Evolutionary conservation across 176 grass and related monocot genomes (phyloP).

Genomic region (Dendrocalamus sinicus): DNA sequence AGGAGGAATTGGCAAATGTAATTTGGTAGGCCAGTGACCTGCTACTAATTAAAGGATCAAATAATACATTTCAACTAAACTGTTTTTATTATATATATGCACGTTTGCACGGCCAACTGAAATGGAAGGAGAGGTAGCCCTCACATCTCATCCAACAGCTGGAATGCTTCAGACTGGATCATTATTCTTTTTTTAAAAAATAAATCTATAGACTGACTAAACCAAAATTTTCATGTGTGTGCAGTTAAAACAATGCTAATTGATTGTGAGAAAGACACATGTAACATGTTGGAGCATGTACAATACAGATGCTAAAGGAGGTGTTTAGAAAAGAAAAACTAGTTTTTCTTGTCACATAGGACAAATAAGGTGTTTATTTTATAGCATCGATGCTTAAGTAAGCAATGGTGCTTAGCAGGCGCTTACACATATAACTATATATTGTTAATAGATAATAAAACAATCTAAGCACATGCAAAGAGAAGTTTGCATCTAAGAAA

Average conservation of each 20-base stretch:
- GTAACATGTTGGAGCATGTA: not conserved
- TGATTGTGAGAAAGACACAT: not conserved
- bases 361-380: too few relatives aligned
- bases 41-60: slow-evolving; percentile 22
- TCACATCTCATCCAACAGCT: slow-evolving; percentile 41
- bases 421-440: too few relatives aligned
- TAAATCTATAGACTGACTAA: too few relatives aligned
- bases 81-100: slow-evolving; percentile 36
- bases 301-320: too few relatives aligned
- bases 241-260: not conserved
- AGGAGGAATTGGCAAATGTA: slow-evolving; percentile 3
- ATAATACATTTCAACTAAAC: slow-evolving; percentile 35
- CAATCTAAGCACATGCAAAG: too few relatives aligned
- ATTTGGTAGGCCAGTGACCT: slow-evolving; percentile 16
- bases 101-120: not conserved
- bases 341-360: too few relatives aligned
- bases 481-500: too few relatives aligned
- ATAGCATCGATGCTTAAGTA: too few relatives aligned
- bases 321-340: too few relatives aligned
- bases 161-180: not conserved
- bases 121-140: slow-evolving; percentile 25
- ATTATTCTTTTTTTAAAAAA: not conserved
- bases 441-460: too few relatives aligned
- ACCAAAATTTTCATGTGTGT: not conserved
- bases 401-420: too few relatives aligned